phyloP scores from a whole-genome alignment of 495 filamentous ascomycete species.

The Cercophora sp. region DNA sequence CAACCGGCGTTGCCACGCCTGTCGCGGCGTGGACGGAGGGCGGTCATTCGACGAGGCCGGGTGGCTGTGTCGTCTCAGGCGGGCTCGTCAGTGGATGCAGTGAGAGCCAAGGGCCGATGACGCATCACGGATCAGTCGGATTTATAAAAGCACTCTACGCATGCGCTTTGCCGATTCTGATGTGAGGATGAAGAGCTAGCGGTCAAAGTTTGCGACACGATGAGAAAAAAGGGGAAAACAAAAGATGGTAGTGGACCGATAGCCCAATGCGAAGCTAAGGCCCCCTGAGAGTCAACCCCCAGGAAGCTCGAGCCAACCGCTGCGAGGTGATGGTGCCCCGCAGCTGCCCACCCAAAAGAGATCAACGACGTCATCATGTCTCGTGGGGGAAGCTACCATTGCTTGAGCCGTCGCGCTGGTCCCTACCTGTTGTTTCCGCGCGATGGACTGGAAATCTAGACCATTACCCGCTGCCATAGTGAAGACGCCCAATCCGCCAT shows the following conservation, averaged over 20 bases:
- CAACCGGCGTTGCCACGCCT: background rate
- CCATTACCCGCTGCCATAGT: background rate
- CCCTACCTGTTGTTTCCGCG: too few relatives aligned
- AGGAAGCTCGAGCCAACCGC: too few relatives aligned
- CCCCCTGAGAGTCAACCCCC: too few relatives aligned
- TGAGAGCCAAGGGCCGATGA: slow-evolving; percentile 1
- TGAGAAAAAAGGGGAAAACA: too few relatives aligned
- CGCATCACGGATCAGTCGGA: background rate
- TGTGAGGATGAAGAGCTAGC: too few relatives aligned
- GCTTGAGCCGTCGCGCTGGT: background rate
- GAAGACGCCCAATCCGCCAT: background rate
- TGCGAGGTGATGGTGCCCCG: background rate
- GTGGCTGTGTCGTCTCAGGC: slow-evolving; percentile 1
- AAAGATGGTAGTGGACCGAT: too few relatives aligned
- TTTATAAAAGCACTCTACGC: background rate
- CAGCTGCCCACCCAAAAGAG: background rate
- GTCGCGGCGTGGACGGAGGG: background rate
- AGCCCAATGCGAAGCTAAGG: too few relatives aligned
- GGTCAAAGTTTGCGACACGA: too few relatives aligned
- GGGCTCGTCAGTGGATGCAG: background rate
- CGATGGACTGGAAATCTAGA: background rate
- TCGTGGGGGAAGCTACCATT: background rate
- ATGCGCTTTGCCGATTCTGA: too few relatives aligned
- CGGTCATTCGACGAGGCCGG: background rate
- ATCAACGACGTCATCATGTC: slow-evolving; percentile 6